Percentiles rank a stretch among this genome's conserved stretches.
Conservation (phyloP, 768 basidiomycete species). For the Suillus alpinus region DNA sequence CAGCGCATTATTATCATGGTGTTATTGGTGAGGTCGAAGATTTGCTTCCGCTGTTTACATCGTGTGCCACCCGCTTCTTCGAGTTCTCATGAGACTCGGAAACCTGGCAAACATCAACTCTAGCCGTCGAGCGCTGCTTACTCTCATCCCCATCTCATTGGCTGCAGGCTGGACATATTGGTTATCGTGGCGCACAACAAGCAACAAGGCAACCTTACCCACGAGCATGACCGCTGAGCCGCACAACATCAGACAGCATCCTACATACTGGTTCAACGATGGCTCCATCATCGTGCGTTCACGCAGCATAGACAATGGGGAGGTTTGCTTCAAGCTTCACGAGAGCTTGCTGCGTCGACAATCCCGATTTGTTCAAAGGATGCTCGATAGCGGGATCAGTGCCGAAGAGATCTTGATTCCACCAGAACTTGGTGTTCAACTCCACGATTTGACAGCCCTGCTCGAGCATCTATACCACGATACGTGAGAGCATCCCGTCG, state of each 20-base stretch:
- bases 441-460: constrained; percentile 52
- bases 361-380: constrained; percentile 32
- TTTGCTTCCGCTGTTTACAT: not conserved
- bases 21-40: not conserved
- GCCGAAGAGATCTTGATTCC: constrained; percentile 31
- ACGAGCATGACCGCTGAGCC: not conserved
- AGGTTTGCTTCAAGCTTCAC: constrained; percentile 55
- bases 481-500: constrained; percentile 43
- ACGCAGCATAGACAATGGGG: constrained; percentile 26
- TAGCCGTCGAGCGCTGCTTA: constrained; percentile 7
- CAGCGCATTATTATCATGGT: not conserved
- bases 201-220: not conserved
- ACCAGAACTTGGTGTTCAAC: constrained; percentile 34
- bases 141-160: constrained; percentile 9
- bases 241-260: constrained; percentile 32
- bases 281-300: constrained; percentile 52
- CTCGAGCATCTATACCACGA: constrained; percentile 70
- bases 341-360: constrained; percentile 49
- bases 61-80: not conserved
- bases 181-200: constrained; percentile 2
- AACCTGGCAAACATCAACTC: constrained; percentile 1
- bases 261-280: constrained; percentile 65
- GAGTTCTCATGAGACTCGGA: too few relatives aligned
- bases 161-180: constrained; percentile 10
- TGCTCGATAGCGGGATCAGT: constrained; percentile 6